Base-by-base conservation (phyloP, 2,329 filamentous ascomycete species). In the Madurella fahalii region DNA sequence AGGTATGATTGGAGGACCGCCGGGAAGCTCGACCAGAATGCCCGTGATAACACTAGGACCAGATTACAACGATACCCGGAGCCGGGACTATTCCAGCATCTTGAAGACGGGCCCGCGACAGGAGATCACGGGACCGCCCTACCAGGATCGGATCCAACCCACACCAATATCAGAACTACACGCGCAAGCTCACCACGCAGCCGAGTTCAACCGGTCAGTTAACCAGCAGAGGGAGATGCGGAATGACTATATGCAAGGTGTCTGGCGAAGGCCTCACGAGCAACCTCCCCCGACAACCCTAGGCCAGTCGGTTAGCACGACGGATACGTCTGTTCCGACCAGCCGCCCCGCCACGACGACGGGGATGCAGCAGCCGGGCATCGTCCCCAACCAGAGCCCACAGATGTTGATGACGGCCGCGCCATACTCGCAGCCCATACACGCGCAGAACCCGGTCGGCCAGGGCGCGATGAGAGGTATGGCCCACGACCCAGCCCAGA, bases 191-290 rank as follows among this genome's bases (percentile, higher is more conserved):
- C 84, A 90, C 48, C 90, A 95, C 59, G 87, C 93, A 16, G 90
- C 90, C 54, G 93, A 97, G 63, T 95, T 87, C 74, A 97, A 93
- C 74, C 90, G 94, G 64, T 81, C 82, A 45, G 78, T 97, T 49
- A 90, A 88, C 65, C 82, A 88, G 63, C 87, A 92, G 69, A 86
- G 93, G 55, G 84, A 84, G 40, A 86, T 88, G 71, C 87, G 94
- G 55, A 82, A 79, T 56, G 86, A 92, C 55, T 95, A 90, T 62
- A 77, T 95, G 60, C 85, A 93, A 52, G 85, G 84, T 52, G 81
- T 91, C 61, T 97, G 92, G 88, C 83, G 87, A 60, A 82, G 88
- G 58, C 86, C 89, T 11, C 91, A 95, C 61, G 90, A 96, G 67
- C 84, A 87, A 56, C 85, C 89, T 25, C 69, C 74, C 52, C 74